phyloP scores from a whole-genome alignment of 2,329 filamentous ascomycete species.

The Curvularia sp. region DNA sequence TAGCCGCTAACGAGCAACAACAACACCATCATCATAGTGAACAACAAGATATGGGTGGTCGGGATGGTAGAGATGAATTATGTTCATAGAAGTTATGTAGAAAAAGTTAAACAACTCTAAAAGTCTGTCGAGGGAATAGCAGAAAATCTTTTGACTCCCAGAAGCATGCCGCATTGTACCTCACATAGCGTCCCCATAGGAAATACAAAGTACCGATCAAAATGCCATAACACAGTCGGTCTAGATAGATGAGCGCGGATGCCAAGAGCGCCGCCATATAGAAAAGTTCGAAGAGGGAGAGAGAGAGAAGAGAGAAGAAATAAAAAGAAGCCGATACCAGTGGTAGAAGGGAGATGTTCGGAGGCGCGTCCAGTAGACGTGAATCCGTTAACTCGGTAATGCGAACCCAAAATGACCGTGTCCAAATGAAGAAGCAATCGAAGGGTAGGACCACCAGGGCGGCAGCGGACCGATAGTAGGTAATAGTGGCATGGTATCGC shows the following conservation, averaged over 20 bases:
- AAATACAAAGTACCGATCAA: constrained; percentile 42
- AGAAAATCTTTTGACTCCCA: constrained; percentile 35
- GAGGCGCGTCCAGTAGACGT: constrained; percentile 38
- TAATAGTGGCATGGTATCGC: constrained; percentile 45
- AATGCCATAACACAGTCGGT: constrained; percentile 42
- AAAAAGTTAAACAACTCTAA: constrained; percentile 25
- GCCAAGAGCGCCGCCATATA: constrained; percentile 22
- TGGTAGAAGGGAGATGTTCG: constrained; percentile 24
- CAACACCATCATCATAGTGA: too few relatives aligned
- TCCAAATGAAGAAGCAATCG: constrained; percentile 29
- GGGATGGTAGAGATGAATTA: constrained; percentile 34
- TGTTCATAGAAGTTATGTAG: constrained; percentile 42
- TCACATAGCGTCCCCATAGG: constrained; percentile 30
- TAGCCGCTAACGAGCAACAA: background rate
- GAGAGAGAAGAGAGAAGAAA: background rate
- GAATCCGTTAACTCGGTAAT: constrained; percentile 37
- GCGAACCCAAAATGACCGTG: constrained; percentile 36
- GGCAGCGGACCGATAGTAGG: constrained; percentile 41
- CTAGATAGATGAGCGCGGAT: constrained; percentile 32
- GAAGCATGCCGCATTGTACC: constrained; percentile 29
- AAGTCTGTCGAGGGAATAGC: constrained; percentile 19
- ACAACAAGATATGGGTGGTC: background rate
- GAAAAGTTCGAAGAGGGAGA: constrained; percentile 2
- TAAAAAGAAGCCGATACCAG: background rate
- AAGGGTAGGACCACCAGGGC: constrained; percentile 21